phyloP scores from a whole-genome alignment of 1,284 basidiomycete species.

The Microbotryum intermedium region DNA sequence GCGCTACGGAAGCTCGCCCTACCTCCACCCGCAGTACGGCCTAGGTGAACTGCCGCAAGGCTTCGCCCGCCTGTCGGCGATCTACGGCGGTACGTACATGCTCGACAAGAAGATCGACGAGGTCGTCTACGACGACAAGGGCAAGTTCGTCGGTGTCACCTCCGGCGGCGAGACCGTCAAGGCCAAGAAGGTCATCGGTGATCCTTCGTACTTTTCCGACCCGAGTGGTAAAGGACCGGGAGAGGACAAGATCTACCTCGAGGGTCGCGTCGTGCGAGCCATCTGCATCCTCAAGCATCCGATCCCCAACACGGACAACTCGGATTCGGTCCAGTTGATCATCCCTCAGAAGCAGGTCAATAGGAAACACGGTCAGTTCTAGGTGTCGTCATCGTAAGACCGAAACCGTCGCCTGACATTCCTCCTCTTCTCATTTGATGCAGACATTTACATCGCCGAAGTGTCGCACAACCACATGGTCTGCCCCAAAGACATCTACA shows the following conservation, averaged over 20 bases:
- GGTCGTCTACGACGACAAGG: conserved; percentile 74
- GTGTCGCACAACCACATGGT: conserved; percentile 97
- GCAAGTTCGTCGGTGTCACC: conserved; percentile 88
- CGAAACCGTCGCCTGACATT: conserved; percentile 4
- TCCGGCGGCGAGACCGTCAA: conserved; percentile 87
- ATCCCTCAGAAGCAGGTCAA: conserved; percentile 98
- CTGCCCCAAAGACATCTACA: conserved; percentile 85
- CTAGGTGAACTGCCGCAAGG: conserved; percentile 98
- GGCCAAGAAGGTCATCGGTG: conserved; percentile 96
- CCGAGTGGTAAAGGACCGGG: conserved; percentile 51
- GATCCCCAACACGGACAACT: conserved; percentile 92
- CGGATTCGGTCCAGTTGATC: conserved; percentile 93
- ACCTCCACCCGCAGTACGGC: conserved; percentile 98
- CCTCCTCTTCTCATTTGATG: not conserved
- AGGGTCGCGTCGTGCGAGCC: conserved; percentile 88
- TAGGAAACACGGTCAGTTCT: conserved; percentile 74
- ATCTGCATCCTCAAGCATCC: conserved; percentile 98
- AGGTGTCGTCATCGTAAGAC: conserved; percentile 3
- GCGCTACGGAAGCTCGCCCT: conserved; percentile 97
- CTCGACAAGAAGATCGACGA: conserved; percentile 91
- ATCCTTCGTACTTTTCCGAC: conserved; percentile 81
- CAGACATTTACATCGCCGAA: conserved; percentile 98
- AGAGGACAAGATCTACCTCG: conserved; percentile 72
- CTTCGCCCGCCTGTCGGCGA: conserved; percentile 94
- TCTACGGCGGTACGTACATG: conserved; percentile 99